Conservation (phyloP, 2,329 filamentous ascomycete species). For the Gliomastix tumulicola region DNA sequence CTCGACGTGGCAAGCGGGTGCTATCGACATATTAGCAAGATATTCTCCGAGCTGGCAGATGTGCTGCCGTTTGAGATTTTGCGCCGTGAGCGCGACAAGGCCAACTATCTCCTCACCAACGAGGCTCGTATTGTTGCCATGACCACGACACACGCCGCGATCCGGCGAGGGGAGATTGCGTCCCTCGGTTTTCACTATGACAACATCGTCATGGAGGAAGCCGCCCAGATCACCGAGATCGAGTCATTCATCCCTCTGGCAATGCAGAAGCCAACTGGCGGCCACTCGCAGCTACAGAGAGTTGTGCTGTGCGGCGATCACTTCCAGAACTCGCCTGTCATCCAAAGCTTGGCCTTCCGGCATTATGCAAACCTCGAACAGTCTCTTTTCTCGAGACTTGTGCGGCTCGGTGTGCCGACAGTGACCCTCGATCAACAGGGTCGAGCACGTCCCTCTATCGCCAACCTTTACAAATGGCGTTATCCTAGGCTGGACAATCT, state of each 20-base stretch:
- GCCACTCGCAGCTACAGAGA: constrained; percentile 71
- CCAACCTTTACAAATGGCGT: constrained; percentile 87
- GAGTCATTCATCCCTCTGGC: constrained; percentile 94
- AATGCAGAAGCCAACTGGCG: constrained; percentile 74
- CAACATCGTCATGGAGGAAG: constrained; percentile 97
- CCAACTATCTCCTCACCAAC: constrained; percentile 90
- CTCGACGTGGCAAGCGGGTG: constrained; percentile 78
- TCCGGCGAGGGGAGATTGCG: constrained; percentile 85
- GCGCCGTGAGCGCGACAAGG: constrained; percentile 80
- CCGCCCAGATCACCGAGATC: constrained; percentile 94
- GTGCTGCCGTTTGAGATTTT: constrained; percentile 94
- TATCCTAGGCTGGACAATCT: constrained; percentile 77
- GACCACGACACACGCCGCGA: constrained; percentile 97
- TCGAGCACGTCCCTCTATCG: constrained; percentile 79
- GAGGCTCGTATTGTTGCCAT: constrained; percentile 98
- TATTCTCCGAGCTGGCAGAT: constrained; percentile 88
- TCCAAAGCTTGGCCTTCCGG: constrained; percentile 89
- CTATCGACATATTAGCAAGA: constrained; percentile 78
- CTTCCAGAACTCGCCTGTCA: constrained; percentile 90
- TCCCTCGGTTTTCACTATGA: constrained; percentile 93
- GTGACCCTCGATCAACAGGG: constrained; percentile 91
- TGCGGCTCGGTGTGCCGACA: constrained; percentile 85
- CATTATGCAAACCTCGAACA: constrained; percentile 96
- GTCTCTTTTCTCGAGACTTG: constrained; percentile 84
- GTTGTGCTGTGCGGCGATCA: constrained; percentile 94